Base-by-base conservation (phyloP, 2,329 filamentous ascomycete genomes). In the Pezicula rhizophila region DNA sequence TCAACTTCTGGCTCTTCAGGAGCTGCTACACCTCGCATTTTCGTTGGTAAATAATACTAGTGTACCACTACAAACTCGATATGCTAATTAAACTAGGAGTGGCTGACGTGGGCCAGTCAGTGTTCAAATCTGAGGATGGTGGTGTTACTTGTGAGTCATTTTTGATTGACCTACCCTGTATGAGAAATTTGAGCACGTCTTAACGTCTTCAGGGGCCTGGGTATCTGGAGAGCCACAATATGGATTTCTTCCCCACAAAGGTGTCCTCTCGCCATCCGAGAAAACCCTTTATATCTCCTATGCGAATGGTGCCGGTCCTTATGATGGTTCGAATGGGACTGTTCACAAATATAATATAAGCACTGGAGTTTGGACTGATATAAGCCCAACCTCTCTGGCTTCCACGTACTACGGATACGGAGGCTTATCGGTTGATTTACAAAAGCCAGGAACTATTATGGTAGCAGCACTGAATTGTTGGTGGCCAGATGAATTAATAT, bases 401-500 rank as follows among this genome's bases (percentile, higher is more conserved):
- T 50, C 48, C 70, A 69, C 57, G 78, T 72, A 52, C 15, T 59
- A 59, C 48, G 78, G 78, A 1, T 82, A 80, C 40, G 78, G 78
- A 5, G 78, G 78, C 2, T 63, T 82, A 2, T 67, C 71, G 0
- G 65, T 82, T 17, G 78, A 82, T 42, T 65, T 74, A 52, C 68
- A 75, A 54, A 74, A 72, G 20, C 71, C 78, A 0, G 78, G 78
- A 0, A 81, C 78, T 0, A 58, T 82, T 14, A 72, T 82, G 41
- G 77, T 80, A 0, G 76, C 78, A 0, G 72, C 71, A 1, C 60
- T 81, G 37, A 82, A 82, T 63, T 75, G 71, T 14, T 82, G 78
- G 78, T 81, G 71, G 64, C 78, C 78, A 0, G 78, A 82, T 51
- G 77, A 72, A 1, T 72, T 78, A 47, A 66, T 81, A 33, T 82